Evolutionary conservation across 2,329 filamentous ascomycete species (phyloP).

Genomic region (Colletotrichum orchidophilum): DNA sequence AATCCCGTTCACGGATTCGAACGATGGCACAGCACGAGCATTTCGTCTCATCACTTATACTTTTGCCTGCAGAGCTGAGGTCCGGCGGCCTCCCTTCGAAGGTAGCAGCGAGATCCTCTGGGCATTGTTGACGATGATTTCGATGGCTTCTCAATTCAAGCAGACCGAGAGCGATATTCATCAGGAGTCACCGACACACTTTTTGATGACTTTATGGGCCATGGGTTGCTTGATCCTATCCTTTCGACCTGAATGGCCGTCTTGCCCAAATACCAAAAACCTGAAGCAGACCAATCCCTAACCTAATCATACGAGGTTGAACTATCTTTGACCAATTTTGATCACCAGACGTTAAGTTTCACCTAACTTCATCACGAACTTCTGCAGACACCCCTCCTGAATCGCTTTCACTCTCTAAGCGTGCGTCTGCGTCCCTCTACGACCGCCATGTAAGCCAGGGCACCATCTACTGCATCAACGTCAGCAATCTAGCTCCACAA

Average conservation of each 20-base stretch:
- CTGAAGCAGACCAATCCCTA: background rate
- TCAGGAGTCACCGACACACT: background rate
- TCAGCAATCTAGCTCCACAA: background rate
- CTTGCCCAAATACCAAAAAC: background rate
- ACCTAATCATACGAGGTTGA: no score
- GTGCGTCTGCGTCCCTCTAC: background rate
- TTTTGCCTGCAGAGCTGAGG: background rate
- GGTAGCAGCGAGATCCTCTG: background rate
- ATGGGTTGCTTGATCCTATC: background rate
- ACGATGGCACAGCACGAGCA: background rate
- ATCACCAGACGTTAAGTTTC: background rate
- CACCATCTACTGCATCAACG: slow-evolving; percentile 22
- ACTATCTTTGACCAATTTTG: background rate
- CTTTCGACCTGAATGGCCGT: background rate
- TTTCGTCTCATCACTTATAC: background rate
- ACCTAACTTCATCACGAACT: background rate
- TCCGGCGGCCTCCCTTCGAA: background rate
- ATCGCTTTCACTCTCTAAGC: background rate
- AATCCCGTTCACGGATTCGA: background rate
- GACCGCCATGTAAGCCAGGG: slow-evolving; percentile 27
- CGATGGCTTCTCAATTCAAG: background rate
- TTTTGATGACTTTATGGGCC: background rate
- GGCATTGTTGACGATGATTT: background rate
- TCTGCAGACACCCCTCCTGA: background rate
- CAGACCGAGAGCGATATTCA: background rate